Conservation (phyloP, 495 filamentous ascomycete species). For the Tetracladium setigerum region DNA sequence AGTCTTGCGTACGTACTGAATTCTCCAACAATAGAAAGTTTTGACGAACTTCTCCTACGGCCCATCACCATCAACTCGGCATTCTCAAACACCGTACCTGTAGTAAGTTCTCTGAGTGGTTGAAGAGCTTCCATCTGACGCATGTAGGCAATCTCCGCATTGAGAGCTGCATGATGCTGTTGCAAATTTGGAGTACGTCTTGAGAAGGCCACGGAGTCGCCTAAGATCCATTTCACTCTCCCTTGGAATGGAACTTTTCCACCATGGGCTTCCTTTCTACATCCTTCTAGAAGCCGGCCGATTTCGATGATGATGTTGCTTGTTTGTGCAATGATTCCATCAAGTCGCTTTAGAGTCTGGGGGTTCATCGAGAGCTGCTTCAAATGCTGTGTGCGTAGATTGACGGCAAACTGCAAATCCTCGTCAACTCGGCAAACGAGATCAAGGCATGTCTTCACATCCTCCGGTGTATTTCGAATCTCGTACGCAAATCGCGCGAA, state of each 20-base stretch:
- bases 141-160: neutral
- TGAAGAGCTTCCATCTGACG: neutral
- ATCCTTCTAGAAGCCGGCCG: neutral
- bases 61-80: no score
- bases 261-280: conserved; percentile 1
- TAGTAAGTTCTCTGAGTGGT: neutral
- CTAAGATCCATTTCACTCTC: neutral
- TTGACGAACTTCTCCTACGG: no score
- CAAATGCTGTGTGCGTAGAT: neutral
- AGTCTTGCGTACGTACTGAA: no score
- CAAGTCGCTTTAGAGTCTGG: neutral
- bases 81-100: no score
- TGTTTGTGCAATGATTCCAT: neutral
- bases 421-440: neutral
- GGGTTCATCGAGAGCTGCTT: neutral
- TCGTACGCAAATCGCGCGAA: no score
- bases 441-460: neutral
- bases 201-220: neutral
- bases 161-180: neutral
- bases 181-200: neutral
- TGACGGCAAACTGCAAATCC: neutral
- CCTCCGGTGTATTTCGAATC: neutral
- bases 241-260: neutral
- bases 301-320: neutral
- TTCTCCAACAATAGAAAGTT: no score